Evolutionary conservation across 2,329 filamentous ascomycete species (phyloP), one percentile per base, ranked within the genome.

Genomic region (Xylariaceae sp.): DNA sequence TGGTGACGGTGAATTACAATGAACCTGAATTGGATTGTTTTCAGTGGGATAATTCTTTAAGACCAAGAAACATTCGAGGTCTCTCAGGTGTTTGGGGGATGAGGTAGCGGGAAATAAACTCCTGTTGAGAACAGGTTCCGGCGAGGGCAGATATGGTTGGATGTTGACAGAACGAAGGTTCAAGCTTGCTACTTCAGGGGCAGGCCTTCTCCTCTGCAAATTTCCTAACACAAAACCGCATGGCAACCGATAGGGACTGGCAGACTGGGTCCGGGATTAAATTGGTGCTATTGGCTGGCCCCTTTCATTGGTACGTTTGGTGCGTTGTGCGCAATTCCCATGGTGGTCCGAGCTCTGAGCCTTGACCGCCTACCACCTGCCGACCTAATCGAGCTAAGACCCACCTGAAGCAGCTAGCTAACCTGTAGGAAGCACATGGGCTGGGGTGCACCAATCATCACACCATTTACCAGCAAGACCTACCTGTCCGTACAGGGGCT

Each of bases 171-270:
- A 62, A 42, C 32, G 54, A 51, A 59, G 58, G 54, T 55, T 59
- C 59, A 62, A 66, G 64, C 67, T 70, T 63, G 64, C 48, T 68
- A 61, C 67, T 71, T 73, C 71, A 73, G 71, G 71, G 72, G 72
- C 70, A 72, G 67, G 61, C 56, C 60, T 67, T 60, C 59, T 69
- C 61, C 54, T 62, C 64, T 65, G 67, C 70, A 73, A 74, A 74
- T 74, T 74, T 74, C 71, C 70, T 66, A 14, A 9, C 14, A 26
- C 4, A 6, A 59, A 65, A 51, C 37, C 46, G 54, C 64, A 63
- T 57, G 60, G 60, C 67, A 68, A 60, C 63, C 59, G 46, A 61
- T 57, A 56, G 52, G 54, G 56, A 60, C 53, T 48, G 50, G n/a
- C n/a, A n/a, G n/a, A n/a, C n/a, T n/a, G n/a, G n/a, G n/a, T n/a